phyloP scores from a whole-genome alignment of 345 rosid genomes.

The Iberis pinnata region DNA sequence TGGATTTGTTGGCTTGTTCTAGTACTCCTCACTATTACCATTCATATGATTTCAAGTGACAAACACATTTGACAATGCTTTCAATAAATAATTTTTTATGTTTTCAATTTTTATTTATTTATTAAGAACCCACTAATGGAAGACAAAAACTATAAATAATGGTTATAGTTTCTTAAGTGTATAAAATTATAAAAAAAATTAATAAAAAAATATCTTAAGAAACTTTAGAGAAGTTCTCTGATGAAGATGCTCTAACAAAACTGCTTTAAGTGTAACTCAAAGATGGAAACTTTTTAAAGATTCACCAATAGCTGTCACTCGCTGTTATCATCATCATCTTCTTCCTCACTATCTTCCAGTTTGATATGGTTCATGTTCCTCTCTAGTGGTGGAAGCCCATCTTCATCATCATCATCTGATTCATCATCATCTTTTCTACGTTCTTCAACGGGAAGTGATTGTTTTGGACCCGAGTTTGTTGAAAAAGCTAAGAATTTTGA shows the following conservation, averaged over 20 bases:
- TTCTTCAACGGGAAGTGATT: slow-evolving; percentile 34
- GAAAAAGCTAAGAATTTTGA: slow-evolving; percentile 79
- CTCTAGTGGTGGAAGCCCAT: slow-evolving; percentile 79
- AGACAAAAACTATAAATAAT: no score
- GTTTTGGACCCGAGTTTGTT: slow-evolving; percentile 49
- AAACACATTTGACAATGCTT: slow-evolving; percentile 19
- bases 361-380: slow-evolving; percentile 72
- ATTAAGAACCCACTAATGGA: no score
- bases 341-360: slow-evolving; percentile 51
- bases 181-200: no score
- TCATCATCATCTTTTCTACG: slow-evolving; percentile 44
- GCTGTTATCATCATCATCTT: slow-evolving; percentile 40
- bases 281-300: no score
- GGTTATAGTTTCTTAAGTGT: no score
- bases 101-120: no score
- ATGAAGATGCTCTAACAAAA: no score
- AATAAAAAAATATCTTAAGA: no score
- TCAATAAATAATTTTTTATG: no score
- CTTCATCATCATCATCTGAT: slow-evolving; percentile 55
- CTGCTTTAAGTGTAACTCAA: no score
- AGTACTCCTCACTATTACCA: slow-evolving; percentile 1
- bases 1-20: slow-evolving; percentile 3
- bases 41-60: slow-evolving; percentile 24
- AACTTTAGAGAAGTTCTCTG: no score
- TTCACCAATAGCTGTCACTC: slow-evolving; percentile 17